phyloP scores from a whole-genome alignment of 768 basidiomycete genomes.

The Neoboletus magnificus region DNA sequence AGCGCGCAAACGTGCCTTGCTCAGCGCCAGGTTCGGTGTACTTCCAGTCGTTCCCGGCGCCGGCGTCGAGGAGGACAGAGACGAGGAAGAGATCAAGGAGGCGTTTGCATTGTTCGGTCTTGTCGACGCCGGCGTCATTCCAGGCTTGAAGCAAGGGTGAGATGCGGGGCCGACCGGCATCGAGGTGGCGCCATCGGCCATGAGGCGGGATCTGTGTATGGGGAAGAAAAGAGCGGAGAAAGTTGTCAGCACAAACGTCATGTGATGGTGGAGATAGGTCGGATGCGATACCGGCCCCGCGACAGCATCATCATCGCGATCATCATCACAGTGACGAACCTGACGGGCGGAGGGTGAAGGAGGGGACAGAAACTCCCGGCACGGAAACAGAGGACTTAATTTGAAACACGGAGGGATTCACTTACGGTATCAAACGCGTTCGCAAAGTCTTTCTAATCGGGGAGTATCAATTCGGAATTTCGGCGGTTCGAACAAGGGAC shows the following conservation, averaged over 20 bases:
- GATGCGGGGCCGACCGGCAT: conserved; percentile 64
- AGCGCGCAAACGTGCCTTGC: conserved; percentile 54
- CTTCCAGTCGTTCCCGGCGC: conserved; percentile 81
- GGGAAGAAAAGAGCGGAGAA: neutral
- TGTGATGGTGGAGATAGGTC: neutral
- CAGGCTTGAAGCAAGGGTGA: conserved; percentile 57
- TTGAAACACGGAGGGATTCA: neutral
- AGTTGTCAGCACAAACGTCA: conserved; percentile 2
- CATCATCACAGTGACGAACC: neutral
- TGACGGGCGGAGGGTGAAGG: conserved; percentile 6
- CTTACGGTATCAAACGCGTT: conserved; percentile 61
- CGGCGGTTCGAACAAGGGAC: conserved; percentile 4
- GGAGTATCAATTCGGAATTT: neutral
- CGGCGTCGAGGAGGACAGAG: conserved; percentile 92
- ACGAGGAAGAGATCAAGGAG: conserved; percentile 87
- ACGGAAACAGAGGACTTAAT: neutral
- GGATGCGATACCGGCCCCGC: neutral
- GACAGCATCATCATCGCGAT: neutral
- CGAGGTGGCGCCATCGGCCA: conserved; percentile 88
- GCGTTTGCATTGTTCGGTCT: conserved; percentile 62
- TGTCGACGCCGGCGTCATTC: conserved; percentile 41
- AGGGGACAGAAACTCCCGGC: neutral
- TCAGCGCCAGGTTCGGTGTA: conserved; percentile 59
- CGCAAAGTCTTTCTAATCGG: conserved; percentile 75
- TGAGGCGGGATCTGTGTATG: conserved; percentile 82